These are phyloP conservation scores for Corylus heterophylla DNA, from an alignment of 306 rosid genomes.

Conservation along the genomic window DNA sequence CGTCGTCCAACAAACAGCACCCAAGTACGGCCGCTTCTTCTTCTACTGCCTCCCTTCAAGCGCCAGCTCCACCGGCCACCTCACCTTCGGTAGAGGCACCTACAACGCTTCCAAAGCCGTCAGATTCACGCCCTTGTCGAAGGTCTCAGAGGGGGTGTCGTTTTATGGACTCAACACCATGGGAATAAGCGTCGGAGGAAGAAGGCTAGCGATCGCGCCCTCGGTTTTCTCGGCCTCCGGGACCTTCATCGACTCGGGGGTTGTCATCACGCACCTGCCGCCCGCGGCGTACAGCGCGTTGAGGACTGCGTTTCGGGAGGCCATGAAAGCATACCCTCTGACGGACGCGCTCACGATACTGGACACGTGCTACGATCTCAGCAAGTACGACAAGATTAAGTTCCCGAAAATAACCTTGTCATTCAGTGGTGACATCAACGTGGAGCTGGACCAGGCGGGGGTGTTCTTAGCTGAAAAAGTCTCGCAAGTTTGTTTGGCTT, in stretches of 20 bases:
- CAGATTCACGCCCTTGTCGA: constrained; percentile 52
- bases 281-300: constrained; percentile 52
- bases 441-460: constrained; percentile 37
- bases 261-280: constrained; percentile 61
- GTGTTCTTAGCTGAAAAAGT: not conserved
- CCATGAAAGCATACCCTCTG: constrained; percentile 44
- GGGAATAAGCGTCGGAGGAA: constrained; percentile 49
- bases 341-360: constrained; percentile 34
- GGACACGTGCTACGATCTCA: constrained; percentile 73
- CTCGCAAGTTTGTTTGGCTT: constrained; percentile 51
- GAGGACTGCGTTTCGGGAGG: constrained; percentile 31
- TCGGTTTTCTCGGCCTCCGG: constrained; percentile 48
- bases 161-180: constrained; percentile 50
- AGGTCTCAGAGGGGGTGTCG: constrained; percentile 17
- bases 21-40: constrained; percentile 46
- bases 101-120: not conserved
- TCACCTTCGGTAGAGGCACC: constrained; percentile 39
- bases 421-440: constrained; percentile 31
- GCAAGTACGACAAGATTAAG: not conserved
- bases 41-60: constrained; percentile 76
- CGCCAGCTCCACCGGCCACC: constrained; percentile 51
- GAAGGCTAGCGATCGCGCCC: constrained; percentile 32
- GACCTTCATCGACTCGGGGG: constrained; percentile 69
- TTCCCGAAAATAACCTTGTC: constrained; percentile 47
- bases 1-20: constrained; percentile 61